Conservation (phyloP, 192 early-diverging fungal species). For the Chytriomyces confervae region DNA sequence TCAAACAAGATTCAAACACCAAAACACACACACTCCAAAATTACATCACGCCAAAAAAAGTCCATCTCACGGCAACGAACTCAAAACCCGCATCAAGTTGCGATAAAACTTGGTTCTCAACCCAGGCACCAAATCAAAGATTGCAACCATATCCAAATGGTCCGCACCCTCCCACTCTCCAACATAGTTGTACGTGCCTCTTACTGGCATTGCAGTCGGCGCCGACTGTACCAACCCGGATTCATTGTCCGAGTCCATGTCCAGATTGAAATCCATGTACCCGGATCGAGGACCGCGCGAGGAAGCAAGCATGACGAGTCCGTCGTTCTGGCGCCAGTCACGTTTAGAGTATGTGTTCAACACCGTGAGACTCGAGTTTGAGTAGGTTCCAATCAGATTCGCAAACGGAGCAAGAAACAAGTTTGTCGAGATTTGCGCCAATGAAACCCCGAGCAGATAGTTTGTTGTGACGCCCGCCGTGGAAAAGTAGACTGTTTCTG, state of each 20-base stretch:
- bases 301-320: slow-evolving; percentile 25
- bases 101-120: slow-evolving; percentile 23
- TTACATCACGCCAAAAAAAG: too few species aligned
- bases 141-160: slow-evolving; percentile 17
- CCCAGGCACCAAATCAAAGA: slow-evolving; percentile 24
- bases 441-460: background rate
- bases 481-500: slow-evolving; percentile 35
- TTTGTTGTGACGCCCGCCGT: slow-evolving; percentile 23
- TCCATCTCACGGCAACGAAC: too few species aligned
- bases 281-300: slow-evolving; percentile 17
- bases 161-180: slow-evolving; percentile 10
- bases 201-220: background rate
- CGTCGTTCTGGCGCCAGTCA: slow-evolving; percentile 39
- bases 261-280: slow-evolving; percentile 22
- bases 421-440: slow-evolving; percentile 17
- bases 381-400: slow-evolving; percentile 31
- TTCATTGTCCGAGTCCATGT: background rate
- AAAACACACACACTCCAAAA: too few species aligned
- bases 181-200: slow-evolving; percentile 26
- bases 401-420: slow-evolving; percentile 15
- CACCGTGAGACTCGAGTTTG: slow-evolving; percentile 7
- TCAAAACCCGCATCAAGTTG: slow-evolving; percentile 30
- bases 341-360: background rate
- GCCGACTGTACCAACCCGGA: background rate
- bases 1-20: too few species aligned